Base-by-base conservation (phyloP, 768 basidiomycete genomes). In the Pulveroboletus ravenelii region DNA sequence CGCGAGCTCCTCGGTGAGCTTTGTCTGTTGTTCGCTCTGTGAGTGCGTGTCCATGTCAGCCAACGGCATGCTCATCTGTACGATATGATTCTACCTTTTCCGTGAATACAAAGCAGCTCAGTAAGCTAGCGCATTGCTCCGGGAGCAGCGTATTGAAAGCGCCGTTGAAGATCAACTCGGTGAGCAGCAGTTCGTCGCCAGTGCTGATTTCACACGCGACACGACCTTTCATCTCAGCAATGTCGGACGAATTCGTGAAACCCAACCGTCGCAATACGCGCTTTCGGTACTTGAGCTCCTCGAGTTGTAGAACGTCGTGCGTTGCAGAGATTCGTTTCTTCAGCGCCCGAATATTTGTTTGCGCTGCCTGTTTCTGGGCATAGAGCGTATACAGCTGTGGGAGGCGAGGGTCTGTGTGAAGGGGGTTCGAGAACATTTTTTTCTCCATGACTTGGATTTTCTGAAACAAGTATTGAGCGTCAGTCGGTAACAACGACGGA, bases 151-250 rank as follows among this genome's bases (percentile, higher is more conserved):
- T 66, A 62, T 96, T 97, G 78, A 99, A 99, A 18, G 84, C 87
- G 50, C 96, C 96, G 53, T 96, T 93, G 77, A 99, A 98, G 52
- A 99, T 86, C 62, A 99, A 79, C 69, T 98, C 96, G 1, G 96
- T 99, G 54, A 99, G 77, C 31, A 99, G 76, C 45, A 99, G 72
- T 71, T 99, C 96, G 62, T 99, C 96, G 7, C 96, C 96, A 2
- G 93, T 86, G 64, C 89, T 93, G 70, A 99, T 98, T 71, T 99
- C 96, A 66, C 96, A 99, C 15, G 96, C 96, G 1, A 99, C 95
- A 35, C 96, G 78, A 1, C 96, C 96, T 72, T 99, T 99, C 79
- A 93, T 84, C 65, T 98, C 96, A 18, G 98, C 92, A 51, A 98
- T 96, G 67, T 98, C 95, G 1, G 85, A 80, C 10, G 83, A 66